Evolutionary conservation across 2,329 filamentous ascomycete species (phyloP), one percentile per base, ranked within the genome.

Genomic region (Plectosphaerella plurivora): DNA sequence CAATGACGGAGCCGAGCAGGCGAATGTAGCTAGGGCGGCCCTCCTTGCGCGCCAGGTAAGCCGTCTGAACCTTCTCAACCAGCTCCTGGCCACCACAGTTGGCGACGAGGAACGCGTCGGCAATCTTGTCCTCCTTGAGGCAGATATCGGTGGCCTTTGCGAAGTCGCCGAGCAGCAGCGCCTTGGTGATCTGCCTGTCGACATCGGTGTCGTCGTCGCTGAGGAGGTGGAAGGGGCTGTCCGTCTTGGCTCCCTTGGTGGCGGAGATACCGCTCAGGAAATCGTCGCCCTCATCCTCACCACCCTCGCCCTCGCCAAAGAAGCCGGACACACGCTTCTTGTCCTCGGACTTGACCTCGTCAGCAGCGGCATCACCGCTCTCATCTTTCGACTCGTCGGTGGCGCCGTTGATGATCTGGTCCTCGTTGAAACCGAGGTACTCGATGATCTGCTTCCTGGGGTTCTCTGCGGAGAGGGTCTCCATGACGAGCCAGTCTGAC

Each of bases 81-180:
- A 96, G 88, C 59, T 91, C 88, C 67, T 96, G 91, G 47, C 93
- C 94, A 53, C 94, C 92, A 63, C 92, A 97, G 63, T 97, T 96
- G 46, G 95, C 94, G 65, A 99, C 93, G 76, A 99, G 91, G 72
- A 99, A 96, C 39, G 94, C 94, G 72, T 99, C 94, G 0, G 94
- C 94, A 67, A 97, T 85, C 50, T 92, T 86, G 59, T 95, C 86
- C 68, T 97, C 91, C 63, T 89, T 86, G 15, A 99, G 74, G 61
- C 91, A 96, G 49, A 96, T 83, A 52, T 95, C 89, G 53, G 96
- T 86, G 16, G 94, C 94, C 66, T 88, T 88, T 53, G 92, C 85
- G 63, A 99, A 99, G 58, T 95, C 83, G 8, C 94, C 94, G 10
- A 97, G 78, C 74, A 97, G 88, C 53, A 99, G 73, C 33, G 93